A percentile compares a stretch with the other conserved stretches of the same genome.
Evolutionary conservation across 495 filamentous ascomycete genomes (phyloP).

Genomic region (Filosporella fistucella): DNA sequence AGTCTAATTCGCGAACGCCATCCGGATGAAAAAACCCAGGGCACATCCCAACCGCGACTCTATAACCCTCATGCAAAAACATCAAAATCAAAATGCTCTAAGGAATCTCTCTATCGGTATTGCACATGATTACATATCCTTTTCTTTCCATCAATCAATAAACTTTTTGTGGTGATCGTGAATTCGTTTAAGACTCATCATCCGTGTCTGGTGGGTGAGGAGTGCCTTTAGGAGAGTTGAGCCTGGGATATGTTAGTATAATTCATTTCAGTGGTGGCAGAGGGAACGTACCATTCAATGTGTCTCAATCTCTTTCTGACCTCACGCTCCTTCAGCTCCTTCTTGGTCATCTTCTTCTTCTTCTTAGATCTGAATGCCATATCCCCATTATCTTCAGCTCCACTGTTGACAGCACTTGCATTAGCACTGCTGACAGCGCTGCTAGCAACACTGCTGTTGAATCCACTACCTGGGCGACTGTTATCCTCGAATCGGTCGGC

Average conservation of each 20-base stretch:
- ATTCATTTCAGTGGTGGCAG: neutral
- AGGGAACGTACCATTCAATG: slow-evolving; percentile 82
- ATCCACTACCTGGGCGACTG: slow-evolving; percentile 44
- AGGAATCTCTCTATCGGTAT: neutral
- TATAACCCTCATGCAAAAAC: neutral
- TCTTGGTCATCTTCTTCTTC: slow-evolving; percentile 99
- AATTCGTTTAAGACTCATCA: slow-evolving; percentile 51
- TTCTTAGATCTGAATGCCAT: slow-evolving; percentile 87
- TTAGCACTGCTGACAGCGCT: slow-evolving; percentile 57
- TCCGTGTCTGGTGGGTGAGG: slow-evolving; percentile 75
- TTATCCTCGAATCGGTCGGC: slow-evolving; percentile 85
- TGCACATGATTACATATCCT: slow-evolving; percentile 3
- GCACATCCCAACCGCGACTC: neutral
- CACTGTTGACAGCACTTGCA: slow-evolving; percentile 74
- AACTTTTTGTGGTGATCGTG: neutral
- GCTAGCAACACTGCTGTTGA: slow-evolving; percentile 40
- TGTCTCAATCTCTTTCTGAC: slow-evolving; percentile 82
- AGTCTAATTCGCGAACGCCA: slow-evolving; percentile 15
- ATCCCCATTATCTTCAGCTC: slow-evolving; percentile 65
- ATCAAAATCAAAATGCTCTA: neutral
- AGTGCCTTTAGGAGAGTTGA: slow-evolving; percentile 61
- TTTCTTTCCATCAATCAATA: neutral
- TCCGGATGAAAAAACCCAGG: neutral
- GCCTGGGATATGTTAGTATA: slow-evolving; percentile 26
- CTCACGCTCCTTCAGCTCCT: slow-evolving; percentile 91